Base-by-base conservation (phyloP, 305 asterid genomes). In the Fraxinus ornus region DNA sequence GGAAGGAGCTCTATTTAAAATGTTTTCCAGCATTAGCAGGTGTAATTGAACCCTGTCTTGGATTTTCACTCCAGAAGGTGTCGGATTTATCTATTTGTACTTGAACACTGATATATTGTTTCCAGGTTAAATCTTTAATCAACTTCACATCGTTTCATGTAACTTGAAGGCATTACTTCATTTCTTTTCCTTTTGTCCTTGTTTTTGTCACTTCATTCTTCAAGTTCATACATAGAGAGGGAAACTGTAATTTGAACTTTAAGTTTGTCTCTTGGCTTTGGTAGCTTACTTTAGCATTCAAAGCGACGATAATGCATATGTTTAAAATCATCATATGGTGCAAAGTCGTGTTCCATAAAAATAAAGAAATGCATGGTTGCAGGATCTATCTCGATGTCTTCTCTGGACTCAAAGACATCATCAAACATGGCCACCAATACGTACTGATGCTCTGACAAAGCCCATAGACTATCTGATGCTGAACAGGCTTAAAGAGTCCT, bases 351-450 rank as follows among this genome's bases (percentile, higher is more conserved):
- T 30, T 73, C 15, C 64, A 26, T 64, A 22, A 73, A 39, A 72
- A 81, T 13, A 39, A 22, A 81, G 64, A 36, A 71, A 39, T 84
- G 13, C 78, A 80, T 79, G 85, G 52, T 84, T 89, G 64, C 92
- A 96, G 99, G 99, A 96, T 93, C 90, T 96, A 85, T 93, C 98
- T 49, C 90, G 99, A 88, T 94, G 99, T 89, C 94, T 96, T 85
- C 98, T 94, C 72, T 96, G 99, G 99, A 96, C 99, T 76, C 99
- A 96, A 85, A 90, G 98, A 86, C 99, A 96, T 87, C 99, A 96
- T 86, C 98, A 94, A 83, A 94, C 98, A 60, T 96, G 99, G 99
- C 99, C 99, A 17, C 94, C 94, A 39, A 91, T 96, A 87, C 97
- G 99, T 52, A 93, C 98, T 32, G 98, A 96, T 91, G 88, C 95